Conservation (phyloP, 2,329 filamentous ascomycete species). For the Coniochaeta sp. region DNA sequence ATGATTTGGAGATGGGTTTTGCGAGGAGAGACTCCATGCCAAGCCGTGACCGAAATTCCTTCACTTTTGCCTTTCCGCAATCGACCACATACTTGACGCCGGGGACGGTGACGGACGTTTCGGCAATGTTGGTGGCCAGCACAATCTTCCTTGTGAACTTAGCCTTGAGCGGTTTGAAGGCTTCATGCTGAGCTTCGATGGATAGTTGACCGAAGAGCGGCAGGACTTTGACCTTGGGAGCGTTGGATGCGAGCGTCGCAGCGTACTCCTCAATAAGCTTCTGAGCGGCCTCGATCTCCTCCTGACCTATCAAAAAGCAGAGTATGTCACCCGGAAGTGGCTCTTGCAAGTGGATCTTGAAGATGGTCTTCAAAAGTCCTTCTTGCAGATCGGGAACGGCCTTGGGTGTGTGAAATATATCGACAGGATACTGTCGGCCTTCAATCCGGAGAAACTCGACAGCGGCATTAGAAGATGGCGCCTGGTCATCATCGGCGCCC, state of each 20-base stretch:
- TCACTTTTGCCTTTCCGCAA: constrained; percentile 88
- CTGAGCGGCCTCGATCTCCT: constrained; percentile 80
- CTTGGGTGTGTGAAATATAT: constrained; percentile 64
- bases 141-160: constrained; percentile 81
- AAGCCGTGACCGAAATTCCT: constrained; percentile 77
- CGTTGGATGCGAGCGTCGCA: constrained; percentile 60
- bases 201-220: constrained; percentile 88
- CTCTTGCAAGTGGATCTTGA: constrained; percentile 80
- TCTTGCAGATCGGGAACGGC: constrained; percentile 79
- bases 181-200: constrained; percentile 75
- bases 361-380: constrained; percentile 70
- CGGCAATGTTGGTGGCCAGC: constrained; percentile 94
- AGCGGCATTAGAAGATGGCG: not conserved
- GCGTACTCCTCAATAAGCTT: constrained; percentile 76
- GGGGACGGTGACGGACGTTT: constrained; percentile 92
- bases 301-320: constrained; percentile 86
- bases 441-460: constrained; percentile 58
- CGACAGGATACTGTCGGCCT: constrained; percentile 81
- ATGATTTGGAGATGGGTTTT: constrained; percentile 87
- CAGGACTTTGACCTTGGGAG: constrained; percentile 65
- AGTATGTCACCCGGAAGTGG: constrained; percentile 91
- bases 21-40: constrained; percentile 86
- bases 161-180: constrained; percentile 69
- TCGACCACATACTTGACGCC: constrained; percentile 90
- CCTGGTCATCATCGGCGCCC: constrained; percentile 3